Percentiles rank a stretch among this genome's conserved stretches.
Evolutionary conservation across 179 eudicot species (phyloP).

Genomic region (Sideroxylon spinosum): DNA sequence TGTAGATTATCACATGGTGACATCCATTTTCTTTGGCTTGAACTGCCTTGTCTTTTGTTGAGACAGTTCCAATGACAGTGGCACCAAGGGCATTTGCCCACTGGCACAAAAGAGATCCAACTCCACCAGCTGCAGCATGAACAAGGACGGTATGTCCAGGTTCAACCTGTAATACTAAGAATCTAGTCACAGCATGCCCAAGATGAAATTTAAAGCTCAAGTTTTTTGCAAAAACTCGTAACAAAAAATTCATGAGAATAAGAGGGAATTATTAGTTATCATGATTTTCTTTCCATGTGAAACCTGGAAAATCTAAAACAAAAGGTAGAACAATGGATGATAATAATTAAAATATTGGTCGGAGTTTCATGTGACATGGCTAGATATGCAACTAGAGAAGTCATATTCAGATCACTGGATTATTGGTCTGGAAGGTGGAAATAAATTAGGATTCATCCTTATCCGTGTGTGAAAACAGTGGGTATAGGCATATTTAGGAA

Average conservation of each 20-base stretch:
- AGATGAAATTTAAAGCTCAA: background rate
- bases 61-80: conserved; percentile 80
- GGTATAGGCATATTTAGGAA: conserved; percentile 1
- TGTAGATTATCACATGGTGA: conserved; percentile 64
- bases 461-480: background rate
- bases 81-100: conserved; percentile 93
- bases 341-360: background rate
- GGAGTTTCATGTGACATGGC: background rate
- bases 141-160: conserved; percentile 72
- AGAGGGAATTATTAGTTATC: background rate
- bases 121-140: conserved; percentile 95
- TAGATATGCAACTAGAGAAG: background rate
- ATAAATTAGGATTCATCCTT: background rate
- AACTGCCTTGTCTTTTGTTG: conserved; percentile 67
- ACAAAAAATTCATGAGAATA: background rate
- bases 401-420: background rate
- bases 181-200: background rate
- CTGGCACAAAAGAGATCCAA: conserved; percentile 81
- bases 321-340: background rate
- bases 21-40: conserved; percentile 94
- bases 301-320: background rate
- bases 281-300: background rate
- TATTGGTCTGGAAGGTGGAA: background rate
- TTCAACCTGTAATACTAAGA: conserved; percentile 52
- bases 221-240: no score